Evolutionary conservation across 495 filamentous ascomycete genomes (phyloP).

Genomic region (Aspergillus incahuasiensis): DNA sequence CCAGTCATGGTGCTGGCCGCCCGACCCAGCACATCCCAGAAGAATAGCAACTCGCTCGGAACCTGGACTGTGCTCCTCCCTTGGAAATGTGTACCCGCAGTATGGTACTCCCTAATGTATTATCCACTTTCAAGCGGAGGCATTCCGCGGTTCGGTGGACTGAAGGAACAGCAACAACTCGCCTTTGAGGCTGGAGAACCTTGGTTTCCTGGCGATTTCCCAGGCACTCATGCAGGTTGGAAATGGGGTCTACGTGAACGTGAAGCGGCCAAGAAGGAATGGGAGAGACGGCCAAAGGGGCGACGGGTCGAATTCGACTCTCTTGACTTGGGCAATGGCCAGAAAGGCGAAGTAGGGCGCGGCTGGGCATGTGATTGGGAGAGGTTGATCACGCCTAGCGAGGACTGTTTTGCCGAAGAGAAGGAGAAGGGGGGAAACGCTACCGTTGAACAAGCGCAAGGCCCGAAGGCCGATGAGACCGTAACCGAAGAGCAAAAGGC

Average conservation of each 20-base stretch:
- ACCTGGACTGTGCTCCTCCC: slow-evolving; percentile 84
- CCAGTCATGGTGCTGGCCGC: slow-evolving; percentile 70
- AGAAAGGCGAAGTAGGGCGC: slow-evolving; percentile 77
- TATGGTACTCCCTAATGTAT: slow-evolving; percentile 87
- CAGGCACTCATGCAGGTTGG: slow-evolving; percentile 74
- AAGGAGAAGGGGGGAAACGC: slow-evolving; percentile 10
- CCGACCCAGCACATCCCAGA: slow-evolving; percentile 34
- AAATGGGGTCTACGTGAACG: slow-evolving; percentile 69
- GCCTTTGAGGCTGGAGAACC: slow-evolving; percentile 72
- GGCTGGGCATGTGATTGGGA: slow-evolving; percentile 92
- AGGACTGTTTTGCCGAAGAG: slow-evolving; percentile 6
- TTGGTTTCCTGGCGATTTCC: slow-evolving; percentile 88
- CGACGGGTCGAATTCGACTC: slow-evolving; percentile 73
- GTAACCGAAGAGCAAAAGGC: neutral
- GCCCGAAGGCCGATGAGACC: neutral
- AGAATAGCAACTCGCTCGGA: slow-evolving; percentile 50
- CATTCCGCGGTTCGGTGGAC: slow-evolving; percentile 75
- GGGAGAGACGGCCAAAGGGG: slow-evolving; percentile 77
- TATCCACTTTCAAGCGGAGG: slow-evolving; percentile 77
- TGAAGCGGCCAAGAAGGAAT: slow-evolving; percentile 54
- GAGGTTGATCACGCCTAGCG: slow-evolving; percentile 42
- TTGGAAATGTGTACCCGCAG: slow-evolving; percentile 81
- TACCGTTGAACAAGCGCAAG: slow-evolving; percentile 5
- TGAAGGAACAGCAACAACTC: slow-evolving; percentile 75
- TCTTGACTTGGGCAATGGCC: slow-evolving; percentile 66